Evolutionary conservation across 2,329 filamentous ascomycete genomes (phyloP).

Genomic region (Microdochium paspali): DNA sequence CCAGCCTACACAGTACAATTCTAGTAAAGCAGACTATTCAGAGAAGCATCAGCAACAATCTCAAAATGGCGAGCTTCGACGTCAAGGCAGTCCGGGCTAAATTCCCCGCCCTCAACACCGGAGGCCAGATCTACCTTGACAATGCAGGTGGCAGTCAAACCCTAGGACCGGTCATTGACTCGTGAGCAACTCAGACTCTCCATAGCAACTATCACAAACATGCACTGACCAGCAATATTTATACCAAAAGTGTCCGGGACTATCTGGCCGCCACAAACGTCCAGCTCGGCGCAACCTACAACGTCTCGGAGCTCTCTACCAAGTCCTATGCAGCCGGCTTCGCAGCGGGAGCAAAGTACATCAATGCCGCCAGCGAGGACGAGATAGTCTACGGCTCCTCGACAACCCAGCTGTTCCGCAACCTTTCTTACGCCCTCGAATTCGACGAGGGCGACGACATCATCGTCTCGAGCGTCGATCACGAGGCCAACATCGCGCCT

Average conservation of each 20-base stretch:
- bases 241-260: constrained; percentile 46
- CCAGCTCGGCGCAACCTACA: constrained; percentile 65
- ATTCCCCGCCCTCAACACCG: constrained; percentile 58
- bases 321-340: constrained; percentile 50
- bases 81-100: constrained; percentile 44
- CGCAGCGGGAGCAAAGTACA: constrained; percentile 56
- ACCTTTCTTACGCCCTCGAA: constrained; percentile 47
- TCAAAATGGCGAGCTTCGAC: constrained; percentile 27
- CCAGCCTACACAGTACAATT: too few species aligned
- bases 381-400: constrained; percentile 67
- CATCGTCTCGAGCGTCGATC: constrained; percentile 62
- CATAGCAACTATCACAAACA: neutral
- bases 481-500: constrained; percentile 68
- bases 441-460: constrained; percentile 54
- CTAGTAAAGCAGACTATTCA: too few species aligned
- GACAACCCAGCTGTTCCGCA: constrained; percentile 68
- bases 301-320: constrained; percentile 48
- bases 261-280: constrained; percentile 64
- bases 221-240: neutral
- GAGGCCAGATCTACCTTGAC: constrained; percentile 62
- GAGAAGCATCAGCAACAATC: too few species aligned
- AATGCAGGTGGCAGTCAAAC: constrained; percentile 71
- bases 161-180: constrained; percentile 55
- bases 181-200: constrained; percentile 32
- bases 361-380: constrained; percentile 51